These are phyloP conservation scores for Lojkania enalia DNA, from an alignment of 2,329 filamentous ascomycete species.

Conservation along the genomic window DNA sequence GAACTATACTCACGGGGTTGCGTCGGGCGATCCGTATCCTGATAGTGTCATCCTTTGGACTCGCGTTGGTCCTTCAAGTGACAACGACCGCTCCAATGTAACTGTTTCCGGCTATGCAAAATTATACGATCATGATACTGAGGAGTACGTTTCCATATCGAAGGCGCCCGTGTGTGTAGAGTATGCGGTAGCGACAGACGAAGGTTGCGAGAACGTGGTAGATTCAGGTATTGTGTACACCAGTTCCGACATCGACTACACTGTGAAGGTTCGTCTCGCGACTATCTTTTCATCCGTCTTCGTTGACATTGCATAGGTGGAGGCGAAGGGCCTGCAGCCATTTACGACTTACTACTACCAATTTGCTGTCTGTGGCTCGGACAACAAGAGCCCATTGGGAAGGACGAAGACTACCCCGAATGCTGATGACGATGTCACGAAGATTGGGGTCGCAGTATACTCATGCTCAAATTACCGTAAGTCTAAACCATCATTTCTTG, in stretches of 20 bases:
- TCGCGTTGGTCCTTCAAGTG: constrained; percentile 41
- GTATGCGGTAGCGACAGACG: constrained; percentile 61
- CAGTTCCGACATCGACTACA: constrained; percentile 74
- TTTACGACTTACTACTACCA: constrained; percentile 72
- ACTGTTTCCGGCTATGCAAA: constrained; percentile 61
- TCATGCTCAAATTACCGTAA: constrained; percentile 61
- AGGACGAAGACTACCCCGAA: constrained; percentile 71
- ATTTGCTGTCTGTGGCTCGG: constrained; percentile 68
- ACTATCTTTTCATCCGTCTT: too few species aligned
- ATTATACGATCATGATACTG: constrained; percentile 58
- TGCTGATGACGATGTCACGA: constrained; percentile 58
- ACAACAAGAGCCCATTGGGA: constrained; percentile 64
- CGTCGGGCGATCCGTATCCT: constrained; percentile 52
- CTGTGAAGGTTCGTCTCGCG: constrained; percentile 63
- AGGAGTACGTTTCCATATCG: constrained; percentile 56
- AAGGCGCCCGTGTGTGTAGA: constrained; percentile 68
- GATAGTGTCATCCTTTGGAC: constrained; percentile 43
- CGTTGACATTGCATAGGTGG: constrained; percentile 53
- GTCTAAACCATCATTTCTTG: neutral
- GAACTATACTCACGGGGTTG: constrained; percentile 51
- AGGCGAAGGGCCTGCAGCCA: constrained; percentile 64
- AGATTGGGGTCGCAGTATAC: constrained; percentile 68
- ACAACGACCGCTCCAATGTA: constrained; percentile 48
- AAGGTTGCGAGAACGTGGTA: constrained; percentile 54
- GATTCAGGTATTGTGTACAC: constrained; percentile 66